Evolutionary conservation across 2,329 filamentous ascomycete species (phyloP).

Genomic region (Rosellinia necatrix): DNA sequence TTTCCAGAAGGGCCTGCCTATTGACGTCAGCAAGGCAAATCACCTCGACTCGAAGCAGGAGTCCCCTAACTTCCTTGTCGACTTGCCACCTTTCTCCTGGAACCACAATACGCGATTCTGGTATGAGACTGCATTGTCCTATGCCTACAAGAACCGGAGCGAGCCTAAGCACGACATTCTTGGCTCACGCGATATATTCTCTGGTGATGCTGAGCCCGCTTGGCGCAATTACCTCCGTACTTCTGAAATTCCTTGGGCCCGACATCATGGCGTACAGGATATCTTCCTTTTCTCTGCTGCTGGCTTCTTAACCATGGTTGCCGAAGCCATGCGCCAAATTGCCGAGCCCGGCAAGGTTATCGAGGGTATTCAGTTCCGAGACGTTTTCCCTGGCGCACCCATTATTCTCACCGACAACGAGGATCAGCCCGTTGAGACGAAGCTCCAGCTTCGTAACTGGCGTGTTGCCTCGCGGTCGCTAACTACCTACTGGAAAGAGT

Average conservation of each 20-base stretch:
- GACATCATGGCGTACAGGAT: constrained; percentile 54
- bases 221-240: constrained; percentile 46
- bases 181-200: constrained; percentile 40
- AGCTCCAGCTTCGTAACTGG: constrained; percentile 38
- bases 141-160: constrained; percentile 41
- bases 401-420: constrained; percentile 36
- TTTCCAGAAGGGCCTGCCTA: constrained; percentile 39
- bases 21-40: constrained; percentile 41
- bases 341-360: constrained; percentile 34
- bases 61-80: constrained; percentile 39
- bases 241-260: constrained; percentile 48
- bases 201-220: constrained; percentile 38
- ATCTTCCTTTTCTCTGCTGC: constrained; percentile 55
- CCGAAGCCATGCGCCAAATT: constrained; percentile 42
- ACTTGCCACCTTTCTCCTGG: constrained; percentile 53
- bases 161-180: constrained; percentile 47
- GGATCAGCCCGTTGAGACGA: constrained; percentile 35
- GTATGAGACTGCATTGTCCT: constrained; percentile 44
- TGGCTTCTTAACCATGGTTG: constrained; percentile 43
- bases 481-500: constrained; percentile 39
- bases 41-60: constrained; percentile 38
- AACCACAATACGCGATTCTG: constrained; percentile 49
- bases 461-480: constrained; percentile 35
- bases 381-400: constrained; percentile 37
- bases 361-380: constrained; percentile 39